Conservation (phyloP, 2,329 filamentous ascomycete species). For the Byssochlamys sp. region DNA sequence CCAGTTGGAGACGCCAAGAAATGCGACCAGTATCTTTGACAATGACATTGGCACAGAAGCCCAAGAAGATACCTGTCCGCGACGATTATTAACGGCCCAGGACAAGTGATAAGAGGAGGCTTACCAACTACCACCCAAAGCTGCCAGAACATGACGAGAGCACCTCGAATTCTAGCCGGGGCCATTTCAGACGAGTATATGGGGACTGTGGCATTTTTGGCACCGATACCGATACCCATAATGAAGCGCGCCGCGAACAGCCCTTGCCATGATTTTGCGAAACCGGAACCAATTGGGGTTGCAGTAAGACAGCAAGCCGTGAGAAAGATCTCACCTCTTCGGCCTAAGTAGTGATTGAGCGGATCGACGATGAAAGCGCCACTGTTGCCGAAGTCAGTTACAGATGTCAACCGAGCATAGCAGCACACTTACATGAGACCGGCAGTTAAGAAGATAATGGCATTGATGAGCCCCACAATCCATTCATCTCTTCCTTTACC, state of each 20-base stretch:
- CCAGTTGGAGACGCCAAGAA: constrained; percentile 62
- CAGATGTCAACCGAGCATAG: too few relatives aligned
- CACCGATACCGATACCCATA: constrained; percentile 67
- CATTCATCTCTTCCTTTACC: too few relatives aligned
- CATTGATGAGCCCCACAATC: too few relatives aligned
- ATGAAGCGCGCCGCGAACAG: constrained; percentile 62
- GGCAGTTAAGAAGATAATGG: too few relatives aligned
- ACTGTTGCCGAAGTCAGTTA: too few relatives aligned
- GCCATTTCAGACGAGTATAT: constrained; percentile 68
- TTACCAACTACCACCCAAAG: constrained; percentile 43
- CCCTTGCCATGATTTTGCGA: constrained; percentile 62
- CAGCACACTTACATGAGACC: too few relatives aligned
- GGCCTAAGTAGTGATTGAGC: constrained; percentile 59
- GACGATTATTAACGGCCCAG: constrained; percentile 44
- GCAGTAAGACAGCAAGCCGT: constrained; percentile 60
- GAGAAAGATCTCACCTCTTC: constrained; percentile 66
- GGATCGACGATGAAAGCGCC: too few relatives aligned
- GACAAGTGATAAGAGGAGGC: constrained; percentile 55
- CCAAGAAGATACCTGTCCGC: constrained; percentile 15
- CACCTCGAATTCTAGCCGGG: constrained; percentile 60
- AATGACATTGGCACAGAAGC: too few relatives aligned
- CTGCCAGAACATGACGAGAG: constrained; percentile 77
- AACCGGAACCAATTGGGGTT: constrained; percentile 48
- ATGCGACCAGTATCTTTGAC: constrained; percentile 41
- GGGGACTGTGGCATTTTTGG: constrained; percentile 65